Conservation (phyloP, 192 early-diverging fungal genomes). For the Coemansia sp. region DNA sequence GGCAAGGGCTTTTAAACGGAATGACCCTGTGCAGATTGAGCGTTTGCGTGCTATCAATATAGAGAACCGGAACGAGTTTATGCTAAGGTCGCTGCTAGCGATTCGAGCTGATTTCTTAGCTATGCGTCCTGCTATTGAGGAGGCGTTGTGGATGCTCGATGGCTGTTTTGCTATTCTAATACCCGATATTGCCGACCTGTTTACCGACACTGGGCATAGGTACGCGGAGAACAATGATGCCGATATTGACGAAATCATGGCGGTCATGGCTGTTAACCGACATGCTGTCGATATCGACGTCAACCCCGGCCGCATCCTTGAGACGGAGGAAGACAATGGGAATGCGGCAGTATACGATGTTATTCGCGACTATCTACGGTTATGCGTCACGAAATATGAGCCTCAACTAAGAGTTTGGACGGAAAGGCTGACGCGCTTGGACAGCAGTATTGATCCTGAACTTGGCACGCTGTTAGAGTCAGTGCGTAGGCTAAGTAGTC, state of each 20-base stretch:
- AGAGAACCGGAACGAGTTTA: conserved; percentile 24
- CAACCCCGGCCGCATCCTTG: conserved; percentile 54
- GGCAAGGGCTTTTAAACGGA: conserved; percentile 12
- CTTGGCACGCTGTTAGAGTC: conserved; percentile 44
- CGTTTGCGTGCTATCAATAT: neutral
- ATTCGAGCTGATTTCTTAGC: conserved; percentile 22
- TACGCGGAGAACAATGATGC: conserved; percentile 9
- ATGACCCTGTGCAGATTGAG: conserved; percentile 20
- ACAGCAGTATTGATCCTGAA: conserved; percentile 21
- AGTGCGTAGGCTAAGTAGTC: conserved; percentile 44
- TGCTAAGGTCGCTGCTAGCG: conserved; percentile 29
- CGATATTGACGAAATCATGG: conserved; percentile 43
- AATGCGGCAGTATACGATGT: conserved; percentile 54
- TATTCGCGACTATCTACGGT: conserved; percentile 60
- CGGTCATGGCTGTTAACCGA: conserved; percentile 65
- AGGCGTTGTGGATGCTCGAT: conserved; percentile 13
- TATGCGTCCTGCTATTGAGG: conserved; percentile 8
- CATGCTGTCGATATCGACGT: conserved; percentile 63
- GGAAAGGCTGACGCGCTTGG: conserved; percentile 31
- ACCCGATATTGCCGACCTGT: conserved; percentile 40
- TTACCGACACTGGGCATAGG: neutral
- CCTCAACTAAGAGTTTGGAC: conserved; percentile 58
- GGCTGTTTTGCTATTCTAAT: conserved; percentile 46
- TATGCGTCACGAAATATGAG: conserved; percentile 53
- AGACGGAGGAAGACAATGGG: conserved; percentile 58